Conservation (phyloP, 805 yeast species). For the Ogataea polymorpha region DNA sequence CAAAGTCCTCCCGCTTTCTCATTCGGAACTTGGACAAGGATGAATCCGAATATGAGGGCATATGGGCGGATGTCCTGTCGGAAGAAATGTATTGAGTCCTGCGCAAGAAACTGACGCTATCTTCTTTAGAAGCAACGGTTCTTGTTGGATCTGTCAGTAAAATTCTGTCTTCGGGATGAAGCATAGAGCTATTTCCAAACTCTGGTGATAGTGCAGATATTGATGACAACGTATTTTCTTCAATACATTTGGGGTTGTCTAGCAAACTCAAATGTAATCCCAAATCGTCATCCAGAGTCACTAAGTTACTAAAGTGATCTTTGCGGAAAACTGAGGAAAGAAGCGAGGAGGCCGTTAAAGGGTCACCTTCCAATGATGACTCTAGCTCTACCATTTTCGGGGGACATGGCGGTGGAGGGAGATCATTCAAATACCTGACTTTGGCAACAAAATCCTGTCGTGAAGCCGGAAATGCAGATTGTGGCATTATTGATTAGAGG, state of each 20-base stretch:
- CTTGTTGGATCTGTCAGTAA: conserved; percentile 77
- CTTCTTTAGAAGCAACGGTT: conserved; percentile 37
- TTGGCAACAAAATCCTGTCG: conserved; percentile 80
- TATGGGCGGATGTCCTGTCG: conserved; percentile 35
- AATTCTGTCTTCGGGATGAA: conserved; percentile 76
- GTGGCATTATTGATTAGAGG: conserved; percentile 6
- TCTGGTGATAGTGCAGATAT: conserved; percentile 32
- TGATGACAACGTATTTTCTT: conserved; percentile 33
- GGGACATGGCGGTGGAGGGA: conserved; percentile 92
- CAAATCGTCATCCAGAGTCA: conserved; percentile 55
- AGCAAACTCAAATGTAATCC: conserved; percentile 79
- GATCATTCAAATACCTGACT: conserved; percentile 75
- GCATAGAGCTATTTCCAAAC: conserved; percentile 31
- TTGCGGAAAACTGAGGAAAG: conserved; percentile 71
- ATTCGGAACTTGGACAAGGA: background rate
- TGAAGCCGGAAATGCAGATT: conserved; percentile 14
- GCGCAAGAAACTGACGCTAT: conserved; percentile 61
- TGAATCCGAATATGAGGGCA: background rate
- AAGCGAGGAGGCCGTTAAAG: conserved; percentile 48
- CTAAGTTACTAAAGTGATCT: conserved; percentile 63
- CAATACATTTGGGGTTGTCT: conserved; percentile 63
- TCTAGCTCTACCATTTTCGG: conserved; percentile 72
- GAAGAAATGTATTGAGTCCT: conserved; percentile 91
- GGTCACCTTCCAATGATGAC: conserved; percentile 31
- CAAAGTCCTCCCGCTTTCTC: conserved; percentile 38